Evolutionary conservation across 805 yeast species (phyloP).

Genomic region (Suhomyces kilbournensis): DNA sequence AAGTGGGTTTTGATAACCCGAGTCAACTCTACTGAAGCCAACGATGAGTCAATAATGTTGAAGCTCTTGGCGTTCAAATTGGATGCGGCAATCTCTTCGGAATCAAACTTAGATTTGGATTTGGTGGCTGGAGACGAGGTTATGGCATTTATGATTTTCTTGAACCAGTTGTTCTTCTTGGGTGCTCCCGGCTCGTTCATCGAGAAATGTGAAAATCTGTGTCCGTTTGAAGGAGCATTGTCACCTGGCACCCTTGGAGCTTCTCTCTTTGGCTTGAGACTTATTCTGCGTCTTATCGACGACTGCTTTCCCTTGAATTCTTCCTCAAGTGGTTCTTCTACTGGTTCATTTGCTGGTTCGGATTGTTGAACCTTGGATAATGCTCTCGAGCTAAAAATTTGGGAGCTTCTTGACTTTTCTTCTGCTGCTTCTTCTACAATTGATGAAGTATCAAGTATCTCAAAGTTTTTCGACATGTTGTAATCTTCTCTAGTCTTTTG

Average conservation of each 20-base stretch:
- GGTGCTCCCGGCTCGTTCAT: conserved; percentile 9
- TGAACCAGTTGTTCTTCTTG: conserved; percentile 36
- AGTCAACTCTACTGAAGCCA: conserved; percentile 29
- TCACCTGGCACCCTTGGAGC: conserved; percentile 38
- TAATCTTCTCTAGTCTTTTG: neutral
- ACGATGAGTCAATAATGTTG: conserved; percentile 31
- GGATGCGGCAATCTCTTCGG: conserved; percentile 2
- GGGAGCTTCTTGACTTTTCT: conserved; percentile 23
- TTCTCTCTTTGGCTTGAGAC: conserved; percentile 36
- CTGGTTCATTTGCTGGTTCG: conserved; percentile 1
- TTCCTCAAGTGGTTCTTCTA: neutral
- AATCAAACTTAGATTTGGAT: conserved; percentile 7
- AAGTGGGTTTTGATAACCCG: conserved; percentile 39
- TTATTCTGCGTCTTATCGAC: conserved; percentile 20
- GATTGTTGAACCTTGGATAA: conserved; percentile 7
- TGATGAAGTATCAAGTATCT: conserved; percentile 22
- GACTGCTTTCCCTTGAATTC: conserved; percentile 6
- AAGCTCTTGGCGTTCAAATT: conserved; percentile 19
- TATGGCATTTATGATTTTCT: conserved; percentile 27
- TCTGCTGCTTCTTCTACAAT: conserved; percentile 12
- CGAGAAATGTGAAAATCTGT: conserved; percentile 38
- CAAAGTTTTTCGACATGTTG: conserved; percentile 13
- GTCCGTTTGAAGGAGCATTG: conserved; percentile 8
- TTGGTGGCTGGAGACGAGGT: conserved; percentile 6
- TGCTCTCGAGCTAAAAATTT: conserved; percentile 28